Evolutionary conservation across 1,139 yeast genomes (phyloP).

Genomic region (Eremothecium coryli): DNA sequence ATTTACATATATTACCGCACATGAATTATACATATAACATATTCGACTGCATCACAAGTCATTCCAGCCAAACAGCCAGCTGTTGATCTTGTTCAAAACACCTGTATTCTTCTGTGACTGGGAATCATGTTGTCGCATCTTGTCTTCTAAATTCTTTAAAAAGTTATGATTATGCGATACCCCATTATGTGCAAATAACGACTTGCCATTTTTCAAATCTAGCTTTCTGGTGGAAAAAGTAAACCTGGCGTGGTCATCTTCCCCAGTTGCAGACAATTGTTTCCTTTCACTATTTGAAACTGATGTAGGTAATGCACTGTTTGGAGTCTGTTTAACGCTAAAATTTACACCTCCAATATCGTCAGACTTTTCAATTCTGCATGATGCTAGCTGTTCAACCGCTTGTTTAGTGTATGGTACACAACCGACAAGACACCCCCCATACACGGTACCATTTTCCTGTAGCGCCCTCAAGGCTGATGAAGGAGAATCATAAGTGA

Average conservation of each 20-base stretch:
- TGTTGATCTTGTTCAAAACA: conserved; percentile 28
- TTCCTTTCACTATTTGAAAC: conserved; percentile 9
- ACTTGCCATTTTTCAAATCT: conserved; percentile 26
- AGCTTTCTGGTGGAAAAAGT: conserved; percentile 16
- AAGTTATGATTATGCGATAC: conserved; percentile 28
- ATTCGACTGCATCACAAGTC: conserved; percentile 33
- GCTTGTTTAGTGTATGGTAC: conserved; percentile 55
- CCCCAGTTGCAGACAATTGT: conserved; percentile 2
- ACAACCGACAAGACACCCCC: conserved; percentile 69
- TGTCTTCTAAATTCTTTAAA: conserved; percentile 28
- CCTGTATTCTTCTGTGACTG: conserved; percentile 17
- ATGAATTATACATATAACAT: too few species aligned
- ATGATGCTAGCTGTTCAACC: conserved; percentile 54
- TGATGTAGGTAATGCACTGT: conserved; percentile 5
- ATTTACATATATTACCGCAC: too few species aligned
- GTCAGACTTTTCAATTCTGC: conserved; percentile 42
- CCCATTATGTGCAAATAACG: conserved; percentile 26
- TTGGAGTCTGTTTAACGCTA: conserved; percentile 8
- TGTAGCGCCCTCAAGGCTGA: conserved; percentile 77
- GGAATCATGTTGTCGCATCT: conserved; percentile 27
- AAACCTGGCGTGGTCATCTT: conserved; percentile 6
- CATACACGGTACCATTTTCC: conserved; percentile 67
- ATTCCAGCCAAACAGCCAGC: conserved; percentile 50
- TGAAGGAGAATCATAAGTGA: conserved; percentile 68
- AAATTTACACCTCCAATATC: conserved; percentile 41